Percentiles rank a stretch among this genome's conserved stretches.
phyloP scores from a whole-genome alignment of 495 filamentous ascomycete genomes.

The Neurospora sp. region DNA sequence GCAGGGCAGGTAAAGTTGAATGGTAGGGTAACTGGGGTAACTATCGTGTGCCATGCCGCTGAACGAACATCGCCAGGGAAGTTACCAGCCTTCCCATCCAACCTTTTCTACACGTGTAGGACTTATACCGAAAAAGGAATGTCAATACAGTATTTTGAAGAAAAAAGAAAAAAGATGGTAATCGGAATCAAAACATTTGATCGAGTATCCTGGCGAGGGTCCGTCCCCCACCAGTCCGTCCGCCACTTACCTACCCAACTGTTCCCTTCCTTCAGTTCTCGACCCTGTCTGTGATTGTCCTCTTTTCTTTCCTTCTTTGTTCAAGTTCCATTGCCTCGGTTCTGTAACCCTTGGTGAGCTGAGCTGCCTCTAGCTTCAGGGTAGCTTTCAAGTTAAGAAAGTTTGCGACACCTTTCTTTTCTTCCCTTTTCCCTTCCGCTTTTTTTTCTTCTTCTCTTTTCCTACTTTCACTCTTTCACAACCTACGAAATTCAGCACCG shows the following conservation, averaged over 20 bases:
- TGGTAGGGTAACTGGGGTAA: background rate
- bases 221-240: background rate
- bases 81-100: background rate
- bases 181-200: background rate
- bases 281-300: background rate
- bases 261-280: background rate
- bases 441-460: background rate
- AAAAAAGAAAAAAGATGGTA: background rate
- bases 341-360: background rate
- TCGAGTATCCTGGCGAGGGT: background rate
- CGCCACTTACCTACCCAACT: background rate
- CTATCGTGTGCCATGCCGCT: background rate
- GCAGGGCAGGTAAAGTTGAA: background rate
- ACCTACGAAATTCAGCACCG: background rate
- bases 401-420: background rate
- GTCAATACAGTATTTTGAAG: background rate
- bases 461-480: background rate
- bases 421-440: background rate
- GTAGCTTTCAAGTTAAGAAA: background rate
- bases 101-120: too few species aligned
- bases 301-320: background rate
- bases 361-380: background rate
- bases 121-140: background rate
- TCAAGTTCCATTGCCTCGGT: background rate
- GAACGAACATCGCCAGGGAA: background rate